Percentiles rank a stretch among this genome's conserved stretches.
Evolutionary conservation across 495 filamentous ascomycete genomes (phyloP).

Genomic region (Gamarada debralockiae): DNA sequence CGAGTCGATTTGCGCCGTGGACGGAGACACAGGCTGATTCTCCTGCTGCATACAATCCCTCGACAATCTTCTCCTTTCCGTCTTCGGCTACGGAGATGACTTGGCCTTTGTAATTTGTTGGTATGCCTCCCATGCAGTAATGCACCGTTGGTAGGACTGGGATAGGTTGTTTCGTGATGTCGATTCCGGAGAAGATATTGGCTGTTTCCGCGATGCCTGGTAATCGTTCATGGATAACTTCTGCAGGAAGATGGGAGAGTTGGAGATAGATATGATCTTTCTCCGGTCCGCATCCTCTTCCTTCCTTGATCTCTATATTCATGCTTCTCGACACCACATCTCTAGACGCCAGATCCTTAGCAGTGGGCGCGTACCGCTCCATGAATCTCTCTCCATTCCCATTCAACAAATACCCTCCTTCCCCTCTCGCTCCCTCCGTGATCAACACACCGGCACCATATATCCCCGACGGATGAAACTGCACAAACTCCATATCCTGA

Average conservation of each 20-base stretch:
- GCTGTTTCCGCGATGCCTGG: conserved; percentile 26
- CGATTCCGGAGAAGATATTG: conserved; percentile 23
- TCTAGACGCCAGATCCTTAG: conserved; percentile 21
- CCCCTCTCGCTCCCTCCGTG: conserved; percentile 24
- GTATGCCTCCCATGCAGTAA: conserved; percentile 26
- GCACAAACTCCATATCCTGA: conserved; percentile 28
- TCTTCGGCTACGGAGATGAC: conserved; percentile 17
- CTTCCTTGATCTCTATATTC: conserved; percentile 25
- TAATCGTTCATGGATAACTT: conserved; percentile 20
- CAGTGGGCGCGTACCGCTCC: conserved; percentile 25
- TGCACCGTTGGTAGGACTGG: conserved; percentile 24
- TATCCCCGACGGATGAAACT: conserved; percentile 26
- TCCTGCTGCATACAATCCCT: conserved; percentile 21
- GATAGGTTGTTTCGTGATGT: conserved; percentile 25
- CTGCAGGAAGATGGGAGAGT: conserved; percentile 20
- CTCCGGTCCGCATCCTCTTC: conserved; percentile 21
- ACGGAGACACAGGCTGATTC: conserved; percentile 25
- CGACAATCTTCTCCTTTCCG: conserved; percentile 20
- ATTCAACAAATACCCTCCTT: conserved; percentile 24
- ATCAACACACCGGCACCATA: conserved; percentile 24
- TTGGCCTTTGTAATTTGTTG: conserved; percentile 25
- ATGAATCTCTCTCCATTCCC: conserved; percentile 24
- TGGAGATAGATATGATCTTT: conserved; percentile 26
- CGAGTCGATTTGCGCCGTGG: conserved; percentile 24
- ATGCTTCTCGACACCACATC: conserved; percentile 23